Percentiles rank a stretch among this genome's conserved stretches.
phyloP scores from a whole-genome alignment of 192 early-diverging fungal species.

The Coemansia sp. region DNA sequence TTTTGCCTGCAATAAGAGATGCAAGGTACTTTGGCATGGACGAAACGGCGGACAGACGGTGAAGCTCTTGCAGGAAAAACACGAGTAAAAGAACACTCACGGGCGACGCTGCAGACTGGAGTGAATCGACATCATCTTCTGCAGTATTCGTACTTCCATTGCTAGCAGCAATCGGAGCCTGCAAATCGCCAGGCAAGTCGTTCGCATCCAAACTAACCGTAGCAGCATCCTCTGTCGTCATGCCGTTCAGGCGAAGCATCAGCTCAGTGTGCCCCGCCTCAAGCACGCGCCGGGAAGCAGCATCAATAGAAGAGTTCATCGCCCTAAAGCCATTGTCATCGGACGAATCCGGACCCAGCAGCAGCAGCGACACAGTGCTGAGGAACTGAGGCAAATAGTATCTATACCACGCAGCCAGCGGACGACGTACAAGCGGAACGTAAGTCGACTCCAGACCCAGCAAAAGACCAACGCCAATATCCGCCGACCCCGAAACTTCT shows the following conservation, averaged over 20 bases:
- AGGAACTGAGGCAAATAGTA: conserved; percentile 29
- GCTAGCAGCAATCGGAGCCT: too few relatives aligned
- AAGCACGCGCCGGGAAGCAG: conserved; percentile 3
- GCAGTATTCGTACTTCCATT: too few relatives aligned
- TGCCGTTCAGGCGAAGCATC: background rate
- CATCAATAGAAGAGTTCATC: background rate
- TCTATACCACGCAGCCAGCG: conserved; percentile 24
- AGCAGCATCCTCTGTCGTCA: background rate
- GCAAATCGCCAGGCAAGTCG: background rate
- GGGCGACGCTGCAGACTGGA: background rate
- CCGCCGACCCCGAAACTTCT: background rate
- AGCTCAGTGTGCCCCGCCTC: background rate
- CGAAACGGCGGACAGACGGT: conserved; percentile 1
- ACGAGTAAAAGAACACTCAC: conserved; percentile 14
- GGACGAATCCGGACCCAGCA: background rate
- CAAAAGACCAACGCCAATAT: conserved; percentile 22
- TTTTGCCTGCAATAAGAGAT: background rate
- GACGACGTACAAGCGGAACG: conserved; percentile 15
- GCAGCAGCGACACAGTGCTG: conserved; percentile 8
- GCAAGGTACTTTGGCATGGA: background rate
- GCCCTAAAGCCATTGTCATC: background rate
- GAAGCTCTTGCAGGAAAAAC: conserved; percentile 15
- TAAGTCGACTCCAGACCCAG: conserved; percentile 42
- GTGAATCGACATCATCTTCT: background rate
- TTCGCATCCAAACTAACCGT: background rate